Evolutionary conservation across 1,284 basidiomycete genomes (phyloP).

Genomic region (Xerocomus minutiporus): DNA sequence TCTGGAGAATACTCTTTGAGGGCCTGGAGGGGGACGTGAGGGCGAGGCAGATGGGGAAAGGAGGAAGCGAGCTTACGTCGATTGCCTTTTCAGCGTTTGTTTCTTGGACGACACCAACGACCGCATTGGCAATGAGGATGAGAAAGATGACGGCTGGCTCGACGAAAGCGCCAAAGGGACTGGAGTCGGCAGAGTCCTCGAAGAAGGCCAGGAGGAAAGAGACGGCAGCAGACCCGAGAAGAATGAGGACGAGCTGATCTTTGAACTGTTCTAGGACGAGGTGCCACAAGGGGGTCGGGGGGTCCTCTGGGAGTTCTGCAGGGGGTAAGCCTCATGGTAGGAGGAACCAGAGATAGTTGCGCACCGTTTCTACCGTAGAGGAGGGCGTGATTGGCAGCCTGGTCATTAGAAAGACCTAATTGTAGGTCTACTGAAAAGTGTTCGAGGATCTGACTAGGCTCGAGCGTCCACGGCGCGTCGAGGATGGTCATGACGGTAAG

Average conservation of each 20-base stretch:
- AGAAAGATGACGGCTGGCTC: constrained; percentile 91
- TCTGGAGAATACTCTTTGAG: constrained; percentile 93
- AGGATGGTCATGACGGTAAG: constrained; percentile 32
- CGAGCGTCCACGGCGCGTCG: constrained; percentile 70
- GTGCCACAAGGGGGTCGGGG: constrained; percentile 86
- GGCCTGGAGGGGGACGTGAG: constrained; percentile 51
- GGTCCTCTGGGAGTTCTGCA: constrained; percentile 84
- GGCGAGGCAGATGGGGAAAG: background rate
- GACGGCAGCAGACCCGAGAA: constrained; percentile 86
- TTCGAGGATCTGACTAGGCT: constrained; percentile 57
- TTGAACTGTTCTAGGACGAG: constrained; percentile 97
- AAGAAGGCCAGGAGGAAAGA: constrained; percentile 87
- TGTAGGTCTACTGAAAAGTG: constrained; percentile 59
- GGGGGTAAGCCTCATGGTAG: constrained; percentile 4
- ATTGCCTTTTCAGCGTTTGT: constrained; percentile 93
- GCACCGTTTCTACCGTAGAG: constrained; percentile 84
- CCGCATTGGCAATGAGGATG: constrained; percentile 89
- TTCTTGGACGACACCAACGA: constrained; percentile 94
- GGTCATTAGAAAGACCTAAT: constrained; percentile 54
- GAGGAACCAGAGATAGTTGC: constrained; percentile 20
- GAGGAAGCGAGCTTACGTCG: constrained; percentile 59
- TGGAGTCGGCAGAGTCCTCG: constrained; percentile 66
- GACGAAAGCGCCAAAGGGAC: constrained; percentile 80
- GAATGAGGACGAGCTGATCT: constrained; percentile 92
- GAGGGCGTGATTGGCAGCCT: constrained; percentile 67